Base-by-base conservation (phyloP, 768 basidiomycete species). In the Strobilomyces confusus region DNA sequence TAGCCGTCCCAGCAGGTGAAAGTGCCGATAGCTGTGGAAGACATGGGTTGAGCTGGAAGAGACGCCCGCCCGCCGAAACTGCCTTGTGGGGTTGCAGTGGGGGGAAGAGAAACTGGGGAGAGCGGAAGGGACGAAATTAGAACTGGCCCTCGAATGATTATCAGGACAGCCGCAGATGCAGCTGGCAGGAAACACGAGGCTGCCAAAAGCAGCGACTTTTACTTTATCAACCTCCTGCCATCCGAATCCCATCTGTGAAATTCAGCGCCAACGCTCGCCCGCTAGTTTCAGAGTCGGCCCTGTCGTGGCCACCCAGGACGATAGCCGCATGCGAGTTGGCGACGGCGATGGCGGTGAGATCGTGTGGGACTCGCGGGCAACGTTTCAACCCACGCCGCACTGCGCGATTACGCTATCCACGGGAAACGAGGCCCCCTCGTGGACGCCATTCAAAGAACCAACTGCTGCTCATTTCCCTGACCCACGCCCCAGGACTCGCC, bases 1-100 rank as follows among this genome's bases (percentile, higher is more conserved):
- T 70, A 69, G 48, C 63, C 65, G 38, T 69, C 67, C 65, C 63
- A 69, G 23, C 67, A 70, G 9, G 67, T 65, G 69, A 69, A 69
- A 11, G 67, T 71, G 41, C 69, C 67, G 13, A 61, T 67, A 46
- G 60, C 69, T 30, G 67, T 69, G 56, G 67, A 69, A 37, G 69
- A 65, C 64, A 70, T 69, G 60, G 45, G 19, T 43, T 30, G 44
- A 49, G 9, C 42, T 58, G 38, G 54, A 23, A 38, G 52, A 51
- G 48, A 56, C 52, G 56, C 58, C 58, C 51, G 49, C 48, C 53
- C 19, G 63, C 55, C 54, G 46, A 56, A 64, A 54, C 49, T 51
- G 55, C 56, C 54, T 53, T 64, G 55, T 43, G 55, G 60, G 54
- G 59, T 46, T 63, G 58, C 38, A 42, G 58, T 58, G 55, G 54